Evolutionary conservation across 129 eudicot species (phyloP).

Genomic region (Scalesia atractyloides): DNA sequence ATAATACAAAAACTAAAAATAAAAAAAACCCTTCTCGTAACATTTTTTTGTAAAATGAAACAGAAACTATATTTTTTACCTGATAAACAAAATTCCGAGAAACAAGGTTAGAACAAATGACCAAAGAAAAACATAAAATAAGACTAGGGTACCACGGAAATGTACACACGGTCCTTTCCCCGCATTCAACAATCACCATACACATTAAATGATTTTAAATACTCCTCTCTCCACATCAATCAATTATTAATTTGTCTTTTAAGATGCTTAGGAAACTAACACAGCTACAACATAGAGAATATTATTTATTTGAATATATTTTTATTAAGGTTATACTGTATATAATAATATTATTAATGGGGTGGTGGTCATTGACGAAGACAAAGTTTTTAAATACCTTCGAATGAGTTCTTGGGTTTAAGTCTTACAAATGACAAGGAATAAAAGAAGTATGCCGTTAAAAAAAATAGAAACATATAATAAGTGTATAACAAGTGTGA

Average conservation of each 20-base stretch:
- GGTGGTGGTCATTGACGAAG: too few species aligned
- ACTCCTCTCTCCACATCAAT: neutral
- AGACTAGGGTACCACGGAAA: neutral
- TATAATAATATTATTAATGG: neutral
- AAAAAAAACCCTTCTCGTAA: neutral
- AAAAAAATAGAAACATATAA: too few species aligned
- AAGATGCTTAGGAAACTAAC: too few species aligned
- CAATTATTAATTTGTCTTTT: too few species aligned
- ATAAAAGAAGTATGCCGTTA: too few species aligned
- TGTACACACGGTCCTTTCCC: conserved; percentile 9
- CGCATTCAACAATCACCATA: conserved; percentile 2
- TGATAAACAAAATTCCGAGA: conserved; percentile 17
- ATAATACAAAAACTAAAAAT: too few species aligned
- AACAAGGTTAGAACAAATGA: conserved; percentile 10
- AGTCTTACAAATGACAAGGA: too few species aligned
- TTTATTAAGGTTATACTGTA: too few species aligned
- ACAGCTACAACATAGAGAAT: neutral
- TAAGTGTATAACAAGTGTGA: too few species aligned
- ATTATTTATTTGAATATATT: neutral
- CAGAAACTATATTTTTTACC: neutral
- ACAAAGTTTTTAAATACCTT: too few species aligned
- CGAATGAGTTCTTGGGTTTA: too few species aligned
- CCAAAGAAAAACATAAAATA: conserved; percentile 24
- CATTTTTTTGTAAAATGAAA: neutral
- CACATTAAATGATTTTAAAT: conserved; percentile 9